Base-by-base conservation (phyloP, 805 yeast genomes). In the Metschnikowia borealis region DNA sequence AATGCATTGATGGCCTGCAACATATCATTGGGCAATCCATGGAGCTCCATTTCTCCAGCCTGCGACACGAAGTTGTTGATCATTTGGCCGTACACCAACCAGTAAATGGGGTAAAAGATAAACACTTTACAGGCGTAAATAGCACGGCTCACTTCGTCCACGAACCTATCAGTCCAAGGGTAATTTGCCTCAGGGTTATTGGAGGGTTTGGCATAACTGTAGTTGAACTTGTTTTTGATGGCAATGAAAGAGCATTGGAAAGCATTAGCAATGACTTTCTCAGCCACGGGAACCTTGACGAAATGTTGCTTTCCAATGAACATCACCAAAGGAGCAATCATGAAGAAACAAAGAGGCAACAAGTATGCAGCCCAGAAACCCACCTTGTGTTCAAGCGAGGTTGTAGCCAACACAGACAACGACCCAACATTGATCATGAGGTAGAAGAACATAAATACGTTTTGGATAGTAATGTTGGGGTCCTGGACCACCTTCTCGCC, bases 61-160 rank as follows among this genome's bases (percentile, higher is more conserved):
- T 54, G 58, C 13, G 57, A 48, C 32, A 55, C 52, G 32, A 54
- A 51, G 32, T 49, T 54, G 44, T 49, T 54, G 33, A 49, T 36
- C 57, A 55, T 55, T 40, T 55, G 58, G 8, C 57, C 57, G 38
- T 51, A 55, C n/a, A 54, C 57, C 14, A 55, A 48, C 58, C 58
- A 55, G 49, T 46, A 55, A 17, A 47, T 46, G 8, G 58, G 58
- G 41, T 41, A 55, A 26, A 54, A 55, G 5, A 55, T 34, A 37
- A 55, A 55, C 32, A 55, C 57, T 32, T 54, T 54, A 47, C 58
- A 55, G 11, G 55, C 58, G 33, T 47, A 42, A 10, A 49, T 18
- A 23, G 58, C 51, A 29, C 57, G 40, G 33, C 47, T 38, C 11
- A 55, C 57, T 26, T 54, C 57, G 11, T 51, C 52, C 7, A 54